Percentiles rank a stretch among this genome's conserved stretches.
Conservation (phyloP, 208 protist genomes). For the Crithidia acanthocephali region DNA sequence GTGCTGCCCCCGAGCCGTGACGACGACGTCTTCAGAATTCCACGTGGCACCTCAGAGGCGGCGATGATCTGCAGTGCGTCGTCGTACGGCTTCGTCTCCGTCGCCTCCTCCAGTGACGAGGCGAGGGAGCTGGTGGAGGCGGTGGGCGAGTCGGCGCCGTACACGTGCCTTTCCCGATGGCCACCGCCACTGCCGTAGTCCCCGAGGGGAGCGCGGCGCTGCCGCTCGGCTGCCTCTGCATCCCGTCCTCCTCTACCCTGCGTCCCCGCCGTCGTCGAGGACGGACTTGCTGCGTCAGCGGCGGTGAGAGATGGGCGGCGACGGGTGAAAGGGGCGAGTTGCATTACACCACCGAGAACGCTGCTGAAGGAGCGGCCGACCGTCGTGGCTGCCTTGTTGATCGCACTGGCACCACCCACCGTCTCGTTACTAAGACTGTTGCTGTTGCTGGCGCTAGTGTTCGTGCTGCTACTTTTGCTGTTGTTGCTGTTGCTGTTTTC, state of each 20-base stretch:
- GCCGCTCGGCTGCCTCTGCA: background rate
- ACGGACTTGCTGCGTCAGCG: background rate
- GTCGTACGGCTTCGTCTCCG: constrained; percentile 7
- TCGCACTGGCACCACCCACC: background rate
- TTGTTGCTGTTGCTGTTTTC: constrained; percentile 2
- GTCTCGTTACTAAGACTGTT: background rate
- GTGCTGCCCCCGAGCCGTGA: background rate
- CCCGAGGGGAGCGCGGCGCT: background rate
- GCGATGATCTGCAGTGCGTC: constrained; percentile 13
- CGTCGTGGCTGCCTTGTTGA: background rate
- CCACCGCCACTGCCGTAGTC: no score
- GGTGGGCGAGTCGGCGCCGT: background rate
- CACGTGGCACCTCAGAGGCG: constrained; percentile 9
- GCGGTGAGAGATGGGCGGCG: constrained; percentile 4
- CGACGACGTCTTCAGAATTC: constrained; percentile 18
- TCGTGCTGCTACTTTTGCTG: background rate
- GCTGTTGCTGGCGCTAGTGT: background rate
- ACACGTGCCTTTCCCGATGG: background rate
- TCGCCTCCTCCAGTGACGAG: background rate
- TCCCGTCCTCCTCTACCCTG: background rate
- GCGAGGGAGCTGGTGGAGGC: constrained; percentile 1
- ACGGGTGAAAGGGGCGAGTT: constrained; percentile 3
- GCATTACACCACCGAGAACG: constrained; percentile 3
- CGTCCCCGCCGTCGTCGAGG: no score
- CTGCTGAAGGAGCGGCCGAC: background rate